phyloP scores from a whole-genome alignment of 2,329 filamentous ascomycete genomes.

The Fusarium staphyleae region DNA sequence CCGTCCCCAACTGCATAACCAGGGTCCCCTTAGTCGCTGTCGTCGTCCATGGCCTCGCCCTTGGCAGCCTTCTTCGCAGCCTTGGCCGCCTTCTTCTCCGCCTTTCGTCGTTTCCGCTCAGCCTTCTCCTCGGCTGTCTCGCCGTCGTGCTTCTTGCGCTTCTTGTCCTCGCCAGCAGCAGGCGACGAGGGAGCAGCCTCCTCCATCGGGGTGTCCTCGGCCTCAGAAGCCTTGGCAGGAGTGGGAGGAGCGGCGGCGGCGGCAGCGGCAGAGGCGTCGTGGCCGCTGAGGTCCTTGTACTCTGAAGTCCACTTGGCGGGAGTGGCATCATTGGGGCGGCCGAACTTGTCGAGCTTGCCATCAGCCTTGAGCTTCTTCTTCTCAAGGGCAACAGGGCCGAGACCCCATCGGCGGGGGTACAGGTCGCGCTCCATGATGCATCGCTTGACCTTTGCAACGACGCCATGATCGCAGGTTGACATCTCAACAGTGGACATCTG shows the following conservation, averaged over 20 bases:
- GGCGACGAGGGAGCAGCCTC: slow-evolving; percentile 48
- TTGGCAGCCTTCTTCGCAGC: slow-evolving; percentile 62
- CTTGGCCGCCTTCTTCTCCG: slow-evolving; percentile 66
- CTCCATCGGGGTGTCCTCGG: slow-evolving; percentile 49
- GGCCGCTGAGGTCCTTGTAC: slow-evolving; percentile 87
- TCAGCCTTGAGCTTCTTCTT: slow-evolving; percentile 99
- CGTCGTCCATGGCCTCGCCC: slow-evolving; percentile 59
- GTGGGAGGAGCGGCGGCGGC: slow-evolving; percentile 53
- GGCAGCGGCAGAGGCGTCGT: slow-evolving; percentile 53
- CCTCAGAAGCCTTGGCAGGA: slow-evolving; percentile 47
- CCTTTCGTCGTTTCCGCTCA: slow-evolving; percentile 66
- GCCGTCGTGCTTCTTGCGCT: slow-evolving; percentile 83
- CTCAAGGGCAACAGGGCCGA: slow-evolving; percentile 90
- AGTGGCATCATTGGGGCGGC: slow-evolving; percentile 89
- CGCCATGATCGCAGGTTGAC: slow-evolving; percentile 94
- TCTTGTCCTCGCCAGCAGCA: slow-evolving; percentile 61
- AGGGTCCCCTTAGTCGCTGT: slow-evolving; percentile 55
- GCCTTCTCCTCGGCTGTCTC: slow-evolving; percentile 74
- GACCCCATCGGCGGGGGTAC: slow-evolving; percentile 95
- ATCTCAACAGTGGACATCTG: slow-evolving; percentile 99
- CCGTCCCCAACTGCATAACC: slow-evolving; percentile 10
- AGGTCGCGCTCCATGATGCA: slow-evolving; percentile 99
- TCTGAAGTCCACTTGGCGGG: slow-evolving; percentile 90
- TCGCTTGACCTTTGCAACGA: slow-evolving; percentile 98
- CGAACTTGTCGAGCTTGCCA: slow-evolving; percentile 98